These are phyloP conservation scores for Tylopilus orsonianus DNA, from an alignment of 1,284 basidiomycete species.

Conservation along the genomic window DNA sequence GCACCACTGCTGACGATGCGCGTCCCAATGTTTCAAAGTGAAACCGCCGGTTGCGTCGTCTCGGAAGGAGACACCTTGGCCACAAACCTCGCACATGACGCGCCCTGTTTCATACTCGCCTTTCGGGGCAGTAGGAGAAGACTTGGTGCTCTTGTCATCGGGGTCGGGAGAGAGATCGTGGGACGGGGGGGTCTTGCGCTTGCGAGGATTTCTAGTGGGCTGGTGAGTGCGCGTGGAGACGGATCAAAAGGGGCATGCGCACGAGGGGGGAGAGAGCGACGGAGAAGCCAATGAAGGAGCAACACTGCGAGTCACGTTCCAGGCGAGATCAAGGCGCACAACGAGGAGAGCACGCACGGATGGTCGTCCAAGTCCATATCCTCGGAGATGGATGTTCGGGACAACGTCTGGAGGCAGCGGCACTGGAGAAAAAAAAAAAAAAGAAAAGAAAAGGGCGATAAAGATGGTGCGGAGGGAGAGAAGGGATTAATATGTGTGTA, in stretches of 20 bases:
- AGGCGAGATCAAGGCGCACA: slow-evolving; percentile 19
- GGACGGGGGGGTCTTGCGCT: slow-evolving; percentile 41
- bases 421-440: slow-evolving; percentile 2
- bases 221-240: slow-evolving; percentile 17
- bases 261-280: slow-evolving; percentile 19
- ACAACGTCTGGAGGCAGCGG: slow-evolving; percentile 2
- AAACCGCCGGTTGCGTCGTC: slow-evolving; percentile 60
- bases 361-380: slow-evolving; percentile 22
- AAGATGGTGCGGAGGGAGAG: slow-evolving; percentile 17
- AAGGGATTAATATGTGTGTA: slow-evolving; percentile 37
- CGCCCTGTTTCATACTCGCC: slow-evolving; percentile 57
- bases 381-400: slow-evolving; percentile 13
- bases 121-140: slow-evolving; percentile 28
- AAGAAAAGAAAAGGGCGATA: slow-evolving; percentile 9
- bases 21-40: slow-evolving; percentile 67
- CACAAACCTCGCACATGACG: slow-evolving; percentile 63
- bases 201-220: slow-evolving; percentile 35
- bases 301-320: slow-evolving; percentile 14
- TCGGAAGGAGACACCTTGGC: slow-evolving; percentile 58
- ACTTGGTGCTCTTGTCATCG: slow-evolving; percentile 15
- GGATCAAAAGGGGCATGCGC: slow-evolving; percentile 23
- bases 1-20: slow-evolving; percentile 60
- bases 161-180: slow-evolving; percentile 24
- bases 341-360: slow-evolving; percentile 19
- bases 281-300: slow-evolving; percentile 17